These are phyloP conservation scores for Candida frijolesensis DNA, from an alignment of 1,139 yeast species.

Conservation along the genomic window DNA sequence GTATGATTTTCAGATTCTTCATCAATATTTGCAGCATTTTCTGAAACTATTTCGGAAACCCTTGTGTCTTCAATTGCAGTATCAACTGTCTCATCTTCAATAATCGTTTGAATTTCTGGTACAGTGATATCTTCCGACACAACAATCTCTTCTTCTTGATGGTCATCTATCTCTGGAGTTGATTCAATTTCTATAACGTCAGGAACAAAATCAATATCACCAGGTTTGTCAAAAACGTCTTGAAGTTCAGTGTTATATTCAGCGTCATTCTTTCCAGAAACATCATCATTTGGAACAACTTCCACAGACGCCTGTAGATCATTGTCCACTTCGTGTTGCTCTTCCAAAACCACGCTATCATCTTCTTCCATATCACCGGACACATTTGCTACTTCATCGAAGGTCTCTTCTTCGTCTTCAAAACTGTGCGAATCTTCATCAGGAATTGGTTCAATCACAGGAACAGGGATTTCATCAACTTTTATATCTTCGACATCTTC, in stretches of 20 bases:
- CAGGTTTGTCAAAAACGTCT: background rate
- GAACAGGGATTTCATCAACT: background rate
- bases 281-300: too few relatives aligned
- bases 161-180: conserved; percentile 32
- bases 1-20: background rate
- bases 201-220: background rate
- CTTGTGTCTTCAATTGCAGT: conserved; percentile 18
- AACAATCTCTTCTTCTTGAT: conserved; percentile 25
- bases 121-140: conserved; percentile 1
- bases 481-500: background rate
- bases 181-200: conserved; percentile 33
- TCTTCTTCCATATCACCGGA: conserved; percentile 3
- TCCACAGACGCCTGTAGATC: background rate
- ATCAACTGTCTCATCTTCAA: conserved; percentile 37
- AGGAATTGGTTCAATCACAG: conserved; percentile 2
- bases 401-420: conserved; percentile 8
- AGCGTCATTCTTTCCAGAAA: background rate
- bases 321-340: background rate
- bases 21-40: too few relatives aligned
- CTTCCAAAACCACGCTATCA: background rate
- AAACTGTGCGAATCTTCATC: conserved; percentile 1
- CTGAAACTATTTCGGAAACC: background rate
- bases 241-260: background rate
- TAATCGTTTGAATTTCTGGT: conserved; percentile 15
- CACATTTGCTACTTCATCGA: conserved; percentile 5